These are phyloP conservation scores for Leccinum ochraceum DNA, from an alignment of 768 basidiomycete species.

Conservation along the genomic window DNA sequence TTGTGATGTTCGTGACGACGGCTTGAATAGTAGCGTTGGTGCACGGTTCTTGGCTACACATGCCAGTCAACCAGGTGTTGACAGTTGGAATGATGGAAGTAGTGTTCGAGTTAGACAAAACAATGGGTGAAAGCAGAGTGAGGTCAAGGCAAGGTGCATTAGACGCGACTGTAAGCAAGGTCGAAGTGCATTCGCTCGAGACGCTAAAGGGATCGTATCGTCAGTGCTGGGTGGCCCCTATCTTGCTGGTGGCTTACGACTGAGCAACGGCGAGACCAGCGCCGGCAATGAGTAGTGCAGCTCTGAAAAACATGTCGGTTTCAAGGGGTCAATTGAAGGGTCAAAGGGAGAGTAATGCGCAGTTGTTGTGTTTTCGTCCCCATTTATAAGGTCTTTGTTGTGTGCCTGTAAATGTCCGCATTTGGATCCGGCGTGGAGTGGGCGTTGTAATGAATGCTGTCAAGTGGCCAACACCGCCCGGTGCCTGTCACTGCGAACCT, in stretches of 20 bases:
- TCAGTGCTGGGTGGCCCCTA: background rate
- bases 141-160: constrained; percentile 44
- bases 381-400: constrained; percentile 17
- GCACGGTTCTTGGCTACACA: constrained; percentile 56
- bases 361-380: background rate
- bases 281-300: constrained; percentile 31
- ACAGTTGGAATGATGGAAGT: constrained; percentile 44
- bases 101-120: constrained; percentile 21
- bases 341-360: constrained; percentile 12
- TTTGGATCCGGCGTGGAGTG: background rate
- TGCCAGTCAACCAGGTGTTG: constrained; percentile 58
- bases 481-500: background rate
- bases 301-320: constrained; percentile 27
- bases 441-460: too few relatives aligned
- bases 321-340: background rate
- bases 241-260: constrained; percentile 36
- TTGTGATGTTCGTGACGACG: constrained; percentile 54
- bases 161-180: constrained; percentile 46
- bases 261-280: constrained; percentile 44
- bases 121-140: constrained; percentile 31
- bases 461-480: background rate
- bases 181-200: constrained; percentile 43
- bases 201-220: constrained; percentile 1
- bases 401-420: background rate
- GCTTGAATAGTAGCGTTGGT: constrained; percentile 58